A percentile compares a stretch with the other conserved stretches of the same genome.
Evolutionary conservation across 805 yeast species (phyloP).

Genomic region (Schizosaccharomyces cryophilus): DNA sequence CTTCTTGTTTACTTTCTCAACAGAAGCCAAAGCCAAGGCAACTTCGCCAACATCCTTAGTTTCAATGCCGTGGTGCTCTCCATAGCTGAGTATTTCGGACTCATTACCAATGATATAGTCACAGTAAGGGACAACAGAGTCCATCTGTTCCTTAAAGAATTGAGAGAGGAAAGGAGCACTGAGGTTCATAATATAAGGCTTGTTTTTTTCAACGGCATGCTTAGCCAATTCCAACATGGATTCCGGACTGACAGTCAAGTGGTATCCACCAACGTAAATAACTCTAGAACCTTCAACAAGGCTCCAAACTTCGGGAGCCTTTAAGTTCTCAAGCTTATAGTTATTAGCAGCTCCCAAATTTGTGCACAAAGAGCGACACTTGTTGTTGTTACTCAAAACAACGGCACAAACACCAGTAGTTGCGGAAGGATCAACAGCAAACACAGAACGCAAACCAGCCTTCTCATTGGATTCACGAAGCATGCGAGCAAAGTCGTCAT

Average conservation of each 20-base stretch:
- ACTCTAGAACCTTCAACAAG: conserved; percentile 55
- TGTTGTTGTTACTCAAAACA: conserved; percentile 43
- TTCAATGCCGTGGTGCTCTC: conserved; percentile 51
- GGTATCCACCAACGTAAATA: conserved; percentile 97
- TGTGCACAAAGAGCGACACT: conserved; percentile 74
- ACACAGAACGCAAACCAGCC: conserved; percentile 72
- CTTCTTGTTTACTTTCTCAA: conserved; percentile 44
- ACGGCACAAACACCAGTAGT: conserved; percentile 98
- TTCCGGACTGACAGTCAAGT: conserved; percentile 87
- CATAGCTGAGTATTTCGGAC: conserved; percentile 86
- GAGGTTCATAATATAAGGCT: conserved; percentile 60
- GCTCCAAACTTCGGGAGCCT: conserved; percentile 73
- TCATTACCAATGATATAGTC: conserved; percentile 88
- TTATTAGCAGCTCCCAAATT: conserved; percentile 96
- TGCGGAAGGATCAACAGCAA: conserved; percentile 39
- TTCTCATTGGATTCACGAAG: conserved; percentile 57
- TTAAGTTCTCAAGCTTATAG: conserved; percentile 70
- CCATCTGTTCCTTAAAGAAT: conserved; percentile 81
- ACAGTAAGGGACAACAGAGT: conserved; percentile 56
- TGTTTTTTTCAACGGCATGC: conserved; percentile 68
- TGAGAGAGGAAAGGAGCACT: conserved; percentile 93
- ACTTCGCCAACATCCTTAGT: conserved; percentile 42
- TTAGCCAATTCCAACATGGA: conserved; percentile 75
- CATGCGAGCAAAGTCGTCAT: conserved; percentile 65
- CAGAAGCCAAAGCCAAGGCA: conserved; percentile 59